A percentile compares a stretch with the other conserved stretches of the same genome.
phyloP scores from a whole-genome alignment of 108 stramenopile genomes.

The Stephanodiscus minutulus region DNA sequence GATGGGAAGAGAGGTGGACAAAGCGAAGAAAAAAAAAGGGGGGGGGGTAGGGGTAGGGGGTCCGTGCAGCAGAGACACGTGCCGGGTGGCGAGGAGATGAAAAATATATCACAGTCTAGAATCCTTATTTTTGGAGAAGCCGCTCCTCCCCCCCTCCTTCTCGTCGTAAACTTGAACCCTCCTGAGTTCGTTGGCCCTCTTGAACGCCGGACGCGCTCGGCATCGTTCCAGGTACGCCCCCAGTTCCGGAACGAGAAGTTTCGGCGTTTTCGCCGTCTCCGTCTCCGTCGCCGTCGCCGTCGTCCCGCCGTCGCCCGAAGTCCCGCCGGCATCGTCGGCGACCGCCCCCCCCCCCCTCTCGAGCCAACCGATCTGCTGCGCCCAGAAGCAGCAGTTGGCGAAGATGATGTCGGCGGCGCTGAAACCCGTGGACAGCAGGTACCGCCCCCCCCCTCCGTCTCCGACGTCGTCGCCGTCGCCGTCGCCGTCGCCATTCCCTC shows the following conservation, averaged over 20 bases:
- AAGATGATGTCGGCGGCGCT: conserved; percentile 77
- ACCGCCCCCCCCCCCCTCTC: conserved; percentile 24
- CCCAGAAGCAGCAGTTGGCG: conserved; percentile 77
- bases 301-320: background rate
- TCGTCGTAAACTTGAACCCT: conserved; percentile 21
- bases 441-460: conserved; percentile 9
- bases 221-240: conserved; percentile 49
- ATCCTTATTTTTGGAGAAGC: too few relatives aligned
- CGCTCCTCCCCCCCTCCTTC: background rate
- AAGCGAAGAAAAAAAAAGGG: too few relatives aligned
- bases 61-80: too few relatives aligned
- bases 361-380: conserved; percentile 68
- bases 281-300: background rate
- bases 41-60: too few relatives aligned
- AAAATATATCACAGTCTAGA: conserved; percentile 44
- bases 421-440: conserved; percentile 60
- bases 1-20: too few relatives aligned
- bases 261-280: background rate
- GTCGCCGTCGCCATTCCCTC: conserved; percentile 45
- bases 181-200: conserved; percentile 33
- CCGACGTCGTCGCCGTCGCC: background rate
- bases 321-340: background rate
- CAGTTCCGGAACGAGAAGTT: conserved; percentile 16
- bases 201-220: conserved; percentile 49
- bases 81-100: too few relatives aligned